Percentiles rank a stretch among this genome's conserved stretches.
Conservation (phyloP, 2,329 filamentous ascomycete species). For the Pseudogymnoascus sp. region DNA sequence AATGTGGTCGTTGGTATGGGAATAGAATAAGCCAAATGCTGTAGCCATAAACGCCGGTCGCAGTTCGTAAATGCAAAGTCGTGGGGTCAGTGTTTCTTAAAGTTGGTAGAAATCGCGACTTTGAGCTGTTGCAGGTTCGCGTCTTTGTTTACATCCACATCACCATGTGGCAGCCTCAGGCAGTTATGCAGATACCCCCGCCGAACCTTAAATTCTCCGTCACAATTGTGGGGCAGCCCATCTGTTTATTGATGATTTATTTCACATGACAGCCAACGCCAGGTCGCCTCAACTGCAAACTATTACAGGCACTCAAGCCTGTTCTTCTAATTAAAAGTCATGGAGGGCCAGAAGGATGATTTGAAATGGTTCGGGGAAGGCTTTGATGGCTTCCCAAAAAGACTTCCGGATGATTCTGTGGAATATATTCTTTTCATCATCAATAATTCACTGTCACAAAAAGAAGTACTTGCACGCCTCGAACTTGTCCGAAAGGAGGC, state of each 20-base stretch:
- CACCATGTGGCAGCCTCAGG: conserved; percentile 5
- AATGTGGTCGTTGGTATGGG: not conserved
- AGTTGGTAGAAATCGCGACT: conserved; percentile 2
- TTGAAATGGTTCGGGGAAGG: conserved; percentile 60
- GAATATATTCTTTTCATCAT: conserved; percentile 77
- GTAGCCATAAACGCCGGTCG: conserved; percentile 9
- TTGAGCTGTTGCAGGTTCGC: not conserved
- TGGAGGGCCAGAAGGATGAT: conserved; percentile 42
- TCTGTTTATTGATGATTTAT: not conserved
- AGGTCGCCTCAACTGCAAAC: not conserved
- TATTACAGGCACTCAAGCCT: not conserved
- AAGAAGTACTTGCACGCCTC: conserved; percentile 54
- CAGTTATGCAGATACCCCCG: conserved; percentile 1
- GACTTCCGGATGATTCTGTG: conserved; percentile 73
- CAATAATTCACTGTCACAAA: conserved; percentile 48
- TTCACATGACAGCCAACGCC: not conserved
- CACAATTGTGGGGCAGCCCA: conserved; percentile 1
- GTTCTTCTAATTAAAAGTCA: conserved; percentile 15
- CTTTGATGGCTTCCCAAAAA: conserved; percentile 51
- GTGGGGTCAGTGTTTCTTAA: not conserved
- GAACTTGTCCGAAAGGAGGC: conserved; percentile 65
- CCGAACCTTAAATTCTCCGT: conserved; percentile 9
- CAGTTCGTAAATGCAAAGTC: conserved; percentile 8
- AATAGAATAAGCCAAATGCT: conserved; percentile 4
- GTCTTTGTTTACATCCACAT: conserved; percentile 11